Base-by-base conservation (phyloP, 2,329 filamentous ascomycete species). In the Colletotrichum agaves region DNA sequence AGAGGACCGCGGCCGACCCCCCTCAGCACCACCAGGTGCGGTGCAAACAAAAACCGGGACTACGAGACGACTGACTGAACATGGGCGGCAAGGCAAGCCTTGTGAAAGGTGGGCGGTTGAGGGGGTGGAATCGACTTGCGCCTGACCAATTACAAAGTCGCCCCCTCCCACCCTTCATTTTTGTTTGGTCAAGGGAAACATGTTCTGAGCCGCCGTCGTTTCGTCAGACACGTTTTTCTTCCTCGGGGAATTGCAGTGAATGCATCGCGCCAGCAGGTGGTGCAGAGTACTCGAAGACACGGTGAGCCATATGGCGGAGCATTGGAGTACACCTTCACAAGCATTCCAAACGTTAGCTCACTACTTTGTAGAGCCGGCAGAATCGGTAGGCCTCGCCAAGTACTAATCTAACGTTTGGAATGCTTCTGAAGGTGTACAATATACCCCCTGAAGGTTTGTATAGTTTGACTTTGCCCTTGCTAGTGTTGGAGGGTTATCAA, bases 61-160 rank as follows among this genome's bases (percentile, higher is more conserved):
- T 49, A n/a, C 21, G 46, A 37, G 47, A 65, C 39, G 21, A 37
- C 55, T 47, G 39, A 39, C 55, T 55, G 39, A 39, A 63, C 69
- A 70, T 73, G 74, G 77, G 79, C 79, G 79, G 78, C 74, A 79
- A 80, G 71, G 76, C 74, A 71, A 72, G 74, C 74, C 68, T 74
- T 74, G 72, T 80, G 78, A 81, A 80, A 80, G 78, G 79, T 75
- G 73, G 62, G 52, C 56, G 60, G 13, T 27, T 39, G 56, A 60
- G 41, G 31, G 50, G 49, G 47, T 55, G 59, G 39, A 41, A 63
- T 57, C 55, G 63, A 61, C 35, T 69, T 67, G 53, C 64, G 55
- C 27, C 47, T 65, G 61, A 47, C 65, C 65, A 50, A 33, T 43
- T 35, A 27, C 19, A 15, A 44, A 44, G 46, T 23, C 41, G 41